phyloP scores from a whole-genome alignment of 2,329 filamentous ascomycete species.

The Botrytis fabae region DNA sequence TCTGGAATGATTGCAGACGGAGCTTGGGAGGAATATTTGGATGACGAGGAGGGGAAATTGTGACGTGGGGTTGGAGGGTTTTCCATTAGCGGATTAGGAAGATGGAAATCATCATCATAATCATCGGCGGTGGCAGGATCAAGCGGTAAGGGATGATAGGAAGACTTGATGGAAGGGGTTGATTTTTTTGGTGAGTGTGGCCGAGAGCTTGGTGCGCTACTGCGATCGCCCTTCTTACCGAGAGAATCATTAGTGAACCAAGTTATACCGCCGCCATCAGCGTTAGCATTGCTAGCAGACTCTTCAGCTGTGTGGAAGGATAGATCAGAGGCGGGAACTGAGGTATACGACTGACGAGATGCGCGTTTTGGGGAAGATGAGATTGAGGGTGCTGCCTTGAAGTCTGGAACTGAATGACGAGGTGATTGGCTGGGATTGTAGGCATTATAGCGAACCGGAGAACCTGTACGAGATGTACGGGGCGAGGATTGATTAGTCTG shows the following conservation, averaged over 20 bases:
- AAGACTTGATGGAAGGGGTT: slow-evolving; percentile 20
- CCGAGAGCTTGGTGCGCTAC: slow-evolving; percentile 31
- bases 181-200: slow-evolving; percentile 35
- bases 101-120: slow-evolving; percentile 43
- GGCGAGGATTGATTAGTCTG: slow-evolving; percentile 53
- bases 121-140: slow-evolving; percentile 36
- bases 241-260: slow-evolving; percentile 41
- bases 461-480: slow-evolving; percentile 55
- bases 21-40: slow-evolving; percentile 44
- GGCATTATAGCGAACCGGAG: slow-evolving; percentile 55
- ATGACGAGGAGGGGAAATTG: slow-evolving; percentile 34
- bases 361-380: slow-evolving; percentile 41
- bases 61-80: slow-evolving; percentile 47
- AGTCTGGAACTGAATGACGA: slow-evolving; percentile 48
- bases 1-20: slow-evolving; percentile 21
- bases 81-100: slow-evolving; percentile 55
- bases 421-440: slow-evolving; percentile 50
- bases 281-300: not conserved
- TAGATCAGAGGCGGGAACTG: slow-evolving; percentile 45
- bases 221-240: slow-evolving; percentile 26
- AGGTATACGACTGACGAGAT: slow-evolving; percentile 53
- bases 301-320: slow-evolving; percentile 27
- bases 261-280: slow-evolving; percentile 16
- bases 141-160: slow-evolving; percentile 33
- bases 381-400: slow-evolving; percentile 49